These are phyloP conservation scores for Erysimum cheiranthoides DNA, from an alignment of 345 rosid genomes.

Conservation along the genomic window DNA sequence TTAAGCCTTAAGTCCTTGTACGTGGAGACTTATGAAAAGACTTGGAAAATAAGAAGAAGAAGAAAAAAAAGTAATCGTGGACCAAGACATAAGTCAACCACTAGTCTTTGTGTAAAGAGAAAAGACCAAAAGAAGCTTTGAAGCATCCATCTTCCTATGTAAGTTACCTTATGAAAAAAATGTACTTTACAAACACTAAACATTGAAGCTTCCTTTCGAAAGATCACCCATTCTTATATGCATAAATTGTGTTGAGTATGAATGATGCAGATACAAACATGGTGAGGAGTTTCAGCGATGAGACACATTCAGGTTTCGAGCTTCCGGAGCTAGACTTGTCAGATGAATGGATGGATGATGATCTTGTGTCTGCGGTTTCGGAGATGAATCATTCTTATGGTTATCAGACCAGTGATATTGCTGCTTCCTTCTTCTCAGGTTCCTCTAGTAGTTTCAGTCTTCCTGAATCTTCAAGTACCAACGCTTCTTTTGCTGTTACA, in stretches of 20 bases:
- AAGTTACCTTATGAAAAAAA: constrained; percentile 32
- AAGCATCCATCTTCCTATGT: constrained; percentile 38
- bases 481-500: constrained; percentile 11
- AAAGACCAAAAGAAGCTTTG: background rate
- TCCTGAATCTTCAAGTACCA: constrained; percentile 27
- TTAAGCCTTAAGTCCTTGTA: constrained; percentile 29
- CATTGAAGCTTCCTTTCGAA: constrained; percentile 38
- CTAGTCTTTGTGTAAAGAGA: constrained; percentile 30
- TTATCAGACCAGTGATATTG: constrained; percentile 46
- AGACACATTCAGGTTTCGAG: constrained; percentile 52
- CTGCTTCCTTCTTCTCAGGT: constrained; percentile 38
- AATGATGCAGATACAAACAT: constrained; percentile 29
- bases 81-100: constrained; percentile 47
- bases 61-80: constrained; percentile 15
- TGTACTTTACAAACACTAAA: constrained; percentile 12
- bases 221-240: constrained; percentile 4
- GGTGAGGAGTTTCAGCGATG: constrained; percentile 40
- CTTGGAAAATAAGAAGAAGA: background rate
- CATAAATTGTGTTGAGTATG: constrained; percentile 27
- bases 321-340: constrained; percentile 55
- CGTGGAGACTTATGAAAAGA: constrained; percentile 25
- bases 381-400: constrained; percentile 48
- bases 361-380: constrained; percentile 45
- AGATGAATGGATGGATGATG: constrained; percentile 64
- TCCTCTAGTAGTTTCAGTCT: constrained; percentile 41